These are phyloP conservation scores for Pseudogymnoascus sp. DNA, from an alignment of 2,329 filamentous ascomycete genomes.

Conservation along the genomic window DNA sequence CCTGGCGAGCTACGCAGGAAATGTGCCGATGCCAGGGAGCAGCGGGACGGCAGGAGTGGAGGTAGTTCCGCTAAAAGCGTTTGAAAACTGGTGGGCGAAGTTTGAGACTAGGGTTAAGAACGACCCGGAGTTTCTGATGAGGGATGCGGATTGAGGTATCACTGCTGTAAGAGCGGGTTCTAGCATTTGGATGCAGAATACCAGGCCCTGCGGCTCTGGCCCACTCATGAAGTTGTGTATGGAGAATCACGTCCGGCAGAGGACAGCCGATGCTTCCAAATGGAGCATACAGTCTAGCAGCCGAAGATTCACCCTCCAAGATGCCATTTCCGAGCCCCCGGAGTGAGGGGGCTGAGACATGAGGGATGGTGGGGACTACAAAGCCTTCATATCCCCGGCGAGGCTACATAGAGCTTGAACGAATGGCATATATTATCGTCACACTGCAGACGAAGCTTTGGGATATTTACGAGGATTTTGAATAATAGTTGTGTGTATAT, in stretches of 20 bases:
- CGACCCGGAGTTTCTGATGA: conserved; percentile 85
- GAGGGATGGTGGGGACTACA: not conserved
- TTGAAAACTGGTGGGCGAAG: conserved; percentile 96
- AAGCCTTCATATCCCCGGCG: not conserved
- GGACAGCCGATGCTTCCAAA: not conserved
- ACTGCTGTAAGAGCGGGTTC: not conserved
- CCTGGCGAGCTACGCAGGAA: conserved; percentile 74
- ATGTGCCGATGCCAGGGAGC: conserved; percentile 58
- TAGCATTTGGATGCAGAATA: not conserved
- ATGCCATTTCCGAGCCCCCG: not conserved
- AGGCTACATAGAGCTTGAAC: not conserved
- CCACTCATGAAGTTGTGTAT: not conserved
- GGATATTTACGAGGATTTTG: not conserved
- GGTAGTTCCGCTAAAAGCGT: conserved; percentile 87
- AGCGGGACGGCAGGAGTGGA: conserved; percentile 58
- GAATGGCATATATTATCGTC: not conserved
- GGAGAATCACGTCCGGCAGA: not conserved
- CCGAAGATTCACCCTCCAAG: not conserved
- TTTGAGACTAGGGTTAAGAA: conserved; percentile 81
- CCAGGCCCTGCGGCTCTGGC: not conserved
- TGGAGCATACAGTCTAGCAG: not conserved
- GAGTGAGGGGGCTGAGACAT: not conserved
- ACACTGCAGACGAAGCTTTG: not conserved
- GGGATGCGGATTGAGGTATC: conserved; percentile 42
- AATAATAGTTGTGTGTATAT: not conserved